Percentiles rank a stretch among this genome's conserved stretches.
Evolutionary conservation across 2,329 filamentous ascomycete genomes (phyloP).

Genomic region (Colletotrichum falcatum): DNA sequence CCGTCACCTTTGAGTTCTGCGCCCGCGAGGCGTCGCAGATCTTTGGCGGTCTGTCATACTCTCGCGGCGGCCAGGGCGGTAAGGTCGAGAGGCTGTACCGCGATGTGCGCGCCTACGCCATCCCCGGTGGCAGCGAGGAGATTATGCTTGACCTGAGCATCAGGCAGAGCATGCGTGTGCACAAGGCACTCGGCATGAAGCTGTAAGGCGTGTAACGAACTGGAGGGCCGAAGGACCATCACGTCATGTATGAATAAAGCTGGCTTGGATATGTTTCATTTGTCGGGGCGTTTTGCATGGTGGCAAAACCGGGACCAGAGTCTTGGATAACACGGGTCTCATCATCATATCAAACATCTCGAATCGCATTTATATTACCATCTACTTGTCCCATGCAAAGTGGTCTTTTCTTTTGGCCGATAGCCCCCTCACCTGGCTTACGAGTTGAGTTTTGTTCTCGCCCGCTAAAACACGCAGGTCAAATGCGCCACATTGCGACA

Average conservation of each 20-base stretch:
- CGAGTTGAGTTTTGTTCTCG: background rate
- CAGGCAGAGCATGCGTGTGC: slow-evolving; percentile 87
- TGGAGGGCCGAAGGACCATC: slow-evolving; percentile 12
- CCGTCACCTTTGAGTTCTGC: slow-evolving; percentile 97
- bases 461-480: background rate
- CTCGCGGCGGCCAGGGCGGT: slow-evolving; percentile 90
- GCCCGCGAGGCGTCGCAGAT: slow-evolving; percentile 97
- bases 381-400: no score
- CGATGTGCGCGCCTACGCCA: slow-evolving; percentile 95
- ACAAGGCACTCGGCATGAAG: slow-evolving; percentile 96
- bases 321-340: slow-evolving; percentile 28
- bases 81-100: slow-evolving; percentile 96
- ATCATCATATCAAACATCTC: background rate
- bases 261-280: slow-evolving; percentile 31
- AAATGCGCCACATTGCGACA: background rate
- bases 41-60: slow-evolving; percentile 94
- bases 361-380: background rate
- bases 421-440: background rate
- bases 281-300: slow-evolving; percentile 39
- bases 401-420: background rate
- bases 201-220: slow-evolving; percentile 64
- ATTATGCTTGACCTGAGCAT: slow-evolving; percentile 99
- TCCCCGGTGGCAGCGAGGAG: slow-evolving; percentile 95
- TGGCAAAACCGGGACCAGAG: slow-evolving; percentile 30
- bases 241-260: slow-evolving; percentile 40